Evolutionary conservation across 768 basidiomycete species (phyloP).

Genomic region (Arthromyces matolae): DNA sequence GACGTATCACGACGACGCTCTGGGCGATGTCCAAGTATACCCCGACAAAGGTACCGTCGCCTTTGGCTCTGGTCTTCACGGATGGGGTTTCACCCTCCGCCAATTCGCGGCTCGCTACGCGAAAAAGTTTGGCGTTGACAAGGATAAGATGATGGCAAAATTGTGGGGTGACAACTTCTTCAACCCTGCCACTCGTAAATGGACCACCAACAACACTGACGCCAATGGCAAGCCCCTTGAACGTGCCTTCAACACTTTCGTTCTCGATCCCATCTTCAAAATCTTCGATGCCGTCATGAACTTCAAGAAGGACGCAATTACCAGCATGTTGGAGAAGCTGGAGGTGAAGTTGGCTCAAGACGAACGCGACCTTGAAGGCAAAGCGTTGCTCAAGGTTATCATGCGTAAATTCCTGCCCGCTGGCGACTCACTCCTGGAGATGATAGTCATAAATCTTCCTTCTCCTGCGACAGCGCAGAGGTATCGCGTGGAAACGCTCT

Average conservation of each 20-base stretch:
- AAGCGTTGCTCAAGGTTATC: conserved; percentile 91
- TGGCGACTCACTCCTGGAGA: conserved; percentile 97
- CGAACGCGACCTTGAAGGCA: conserved; percentile 93
- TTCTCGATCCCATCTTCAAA: conserved; percentile 98
- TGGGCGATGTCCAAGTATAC: conserved; percentile 98
- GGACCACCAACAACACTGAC: conserved; percentile 75
- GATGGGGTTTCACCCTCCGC: conserved; percentile 98
- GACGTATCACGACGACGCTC: conserved; percentile 89
- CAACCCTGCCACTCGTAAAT: conserved; percentile 95
- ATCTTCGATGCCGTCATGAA: conserved; percentile 99
- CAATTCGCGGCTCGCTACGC: conserved; percentile 93
- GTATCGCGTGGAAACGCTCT: conserved; percentile 98
- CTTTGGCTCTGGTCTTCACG: conserved; percentile 98
- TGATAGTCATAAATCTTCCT: conserved; percentile 99
- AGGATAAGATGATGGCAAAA: conserved; percentile 96
- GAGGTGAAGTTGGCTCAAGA: conserved; percentile 85
- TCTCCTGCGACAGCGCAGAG: conserved; percentile 96
- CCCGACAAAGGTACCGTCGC: conserved; percentile 98
- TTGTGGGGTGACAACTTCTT: conserved; percentile 99
- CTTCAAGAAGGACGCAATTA: conserved; percentile 91
- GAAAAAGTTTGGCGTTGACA: conserved; percentile 99
- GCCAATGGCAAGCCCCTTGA: conserved; percentile 90
- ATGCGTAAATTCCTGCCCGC: conserved; percentile 99
- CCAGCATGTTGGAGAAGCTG: conserved; percentile 90
- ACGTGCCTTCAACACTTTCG: conserved; percentile 97